phyloP scores from a whole-genome alignment of 192 early-diverging fungal species.

The Neocallimastix lanati region DNA sequence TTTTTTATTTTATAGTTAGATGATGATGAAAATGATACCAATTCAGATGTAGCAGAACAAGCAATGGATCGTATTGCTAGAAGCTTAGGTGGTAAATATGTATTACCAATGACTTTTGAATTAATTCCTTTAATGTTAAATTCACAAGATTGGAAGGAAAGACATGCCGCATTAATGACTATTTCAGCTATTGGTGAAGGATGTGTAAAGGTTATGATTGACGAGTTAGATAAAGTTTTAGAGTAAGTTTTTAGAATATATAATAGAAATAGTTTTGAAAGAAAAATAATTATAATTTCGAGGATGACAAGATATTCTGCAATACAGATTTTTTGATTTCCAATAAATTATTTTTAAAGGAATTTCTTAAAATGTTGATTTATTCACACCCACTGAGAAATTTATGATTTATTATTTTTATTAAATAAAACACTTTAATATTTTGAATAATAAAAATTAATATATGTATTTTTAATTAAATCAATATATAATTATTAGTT shows the following conservation, averaged over 20 bases:
- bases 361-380: background rate
- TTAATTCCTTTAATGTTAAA: constrained; percentile 77
- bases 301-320: background rate
- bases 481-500: too few species aligned
- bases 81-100: constrained; percentile 66
- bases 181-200: constrained; percentile 96
- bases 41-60: constrained; percentile 81
- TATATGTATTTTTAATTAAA: too few species aligned
- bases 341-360: too few species aligned
- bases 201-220: constrained; percentile 81
- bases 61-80: constrained; percentile 87
- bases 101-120: constrained; percentile 73
- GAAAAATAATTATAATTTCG: too few species aligned
- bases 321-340: background rate
- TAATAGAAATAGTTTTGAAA: background rate
- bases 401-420: background rate
- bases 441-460: too few species aligned
- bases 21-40: constrained; percentile 76
- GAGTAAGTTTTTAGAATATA: constrained; percentile 12
- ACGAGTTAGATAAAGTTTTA: constrained; percentile 68
- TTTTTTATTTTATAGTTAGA: constrained; percentile 31
- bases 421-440: too few species aligned
- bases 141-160: constrained; percentile 67
- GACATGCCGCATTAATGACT: constrained; percentile 83
- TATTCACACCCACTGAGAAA: background rate